Percentiles rank a stretch among this genome's conserved stretches.
Evolutionary conservation across 2,329 filamentous ascomycete genomes (phyloP).

Genomic region (Lecanoromycetidae sp.): DNA sequence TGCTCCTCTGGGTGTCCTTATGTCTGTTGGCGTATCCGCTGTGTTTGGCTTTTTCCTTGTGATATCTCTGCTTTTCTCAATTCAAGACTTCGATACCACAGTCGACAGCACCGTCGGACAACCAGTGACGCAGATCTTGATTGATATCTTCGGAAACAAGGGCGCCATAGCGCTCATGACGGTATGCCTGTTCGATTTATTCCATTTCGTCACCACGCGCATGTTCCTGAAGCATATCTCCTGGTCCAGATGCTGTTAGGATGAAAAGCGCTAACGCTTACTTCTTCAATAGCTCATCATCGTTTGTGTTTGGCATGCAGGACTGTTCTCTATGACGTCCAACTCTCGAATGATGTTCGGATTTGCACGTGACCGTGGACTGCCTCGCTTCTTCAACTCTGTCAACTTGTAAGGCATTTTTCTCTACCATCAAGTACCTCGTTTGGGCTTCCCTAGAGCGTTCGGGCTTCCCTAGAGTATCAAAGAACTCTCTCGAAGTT

Average conservation of each 20-base stretch:
- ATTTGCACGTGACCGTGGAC: slow-evolving; percentile 44
- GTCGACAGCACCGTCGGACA: slow-evolving; percentile 37
- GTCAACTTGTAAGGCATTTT: no score
- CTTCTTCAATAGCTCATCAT: no score
- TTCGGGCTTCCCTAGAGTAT: no score
- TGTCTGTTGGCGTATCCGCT: slow-evolving; percentile 43
- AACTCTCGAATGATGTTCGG: slow-evolving; percentile 51
- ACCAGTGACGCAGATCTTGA: slow-evolving; percentile 47
- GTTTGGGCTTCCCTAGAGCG: no score
- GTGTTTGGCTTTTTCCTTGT: slow-evolving; percentile 50
- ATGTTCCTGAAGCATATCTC: no score
- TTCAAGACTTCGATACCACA: slow-evolving; percentile 44
- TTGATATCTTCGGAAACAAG: slow-evolving; percentile 44
- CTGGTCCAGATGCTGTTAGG: no score
- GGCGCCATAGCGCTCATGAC: slow-evolving; percentile 45
- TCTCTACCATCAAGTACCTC: no score
- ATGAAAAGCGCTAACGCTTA: no score
- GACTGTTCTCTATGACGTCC: slow-evolving; percentile 45
- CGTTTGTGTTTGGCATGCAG: slow-evolving; percentile 50
- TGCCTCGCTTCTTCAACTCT: slow-evolving; percentile 40
- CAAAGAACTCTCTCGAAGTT: no score
- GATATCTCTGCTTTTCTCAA: slow-evolving; percentile 45
- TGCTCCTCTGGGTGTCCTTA: slow-evolving; percentile 46
- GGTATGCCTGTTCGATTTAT: no score
- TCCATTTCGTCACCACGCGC: no score